Evolutionary conservation across 208 protist genomes (phyloP).

Genomic region (Crithidia acanthocephali): DNA sequence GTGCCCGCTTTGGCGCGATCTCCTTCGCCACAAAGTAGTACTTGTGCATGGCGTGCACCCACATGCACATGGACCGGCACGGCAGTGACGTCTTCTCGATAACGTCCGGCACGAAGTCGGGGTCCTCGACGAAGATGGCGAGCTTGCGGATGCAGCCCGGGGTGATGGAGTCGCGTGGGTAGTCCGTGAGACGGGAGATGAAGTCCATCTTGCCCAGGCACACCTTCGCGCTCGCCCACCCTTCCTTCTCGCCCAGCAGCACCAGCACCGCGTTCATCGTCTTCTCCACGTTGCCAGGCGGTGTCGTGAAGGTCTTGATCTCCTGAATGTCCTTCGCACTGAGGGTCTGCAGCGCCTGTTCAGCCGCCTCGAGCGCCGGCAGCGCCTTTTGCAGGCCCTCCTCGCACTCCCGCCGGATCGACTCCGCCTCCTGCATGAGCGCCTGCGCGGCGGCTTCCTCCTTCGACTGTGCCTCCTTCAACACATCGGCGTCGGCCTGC

Average conservation of each 20-base stretch:
- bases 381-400: constrained; percentile 94
- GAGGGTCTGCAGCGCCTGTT: constrained; percentile 92
- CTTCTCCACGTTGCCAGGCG: constrained; percentile 90
- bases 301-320: constrained; percentile 93
- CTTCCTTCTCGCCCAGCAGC: constrained; percentile 92
- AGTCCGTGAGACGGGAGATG: constrained; percentile 82
- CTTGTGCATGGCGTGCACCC: constrained; percentile 94
- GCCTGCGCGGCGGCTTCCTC: constrained; percentile 85
- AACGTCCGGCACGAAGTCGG: constrained; percentile 91
- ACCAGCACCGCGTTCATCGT: constrained; percentile 95
- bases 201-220: constrained; percentile 93
- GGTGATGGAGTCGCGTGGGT: constrained; percentile 91
- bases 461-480: constrained; percentile 71
- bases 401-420: constrained; percentile 89
- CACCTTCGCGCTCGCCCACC: constrained; percentile 92
- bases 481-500: constrained; percentile 86
- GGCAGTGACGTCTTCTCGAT: constrained; percentile 94
- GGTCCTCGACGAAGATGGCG: constrained; percentile 90
- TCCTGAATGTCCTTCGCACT: constrained; percentile 94
- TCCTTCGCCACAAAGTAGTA: constrained; percentile 94
- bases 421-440: constrained; percentile 88
- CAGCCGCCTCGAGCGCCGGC: constrained; percentile 92
- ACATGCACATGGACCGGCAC: constrained; percentile 95
- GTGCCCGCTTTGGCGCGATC: constrained; percentile 87
- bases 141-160: constrained; percentile 86